phyloP scores from a whole-genome alignment of 257 asterid species.

The Fraxinus anomala region DNA sequence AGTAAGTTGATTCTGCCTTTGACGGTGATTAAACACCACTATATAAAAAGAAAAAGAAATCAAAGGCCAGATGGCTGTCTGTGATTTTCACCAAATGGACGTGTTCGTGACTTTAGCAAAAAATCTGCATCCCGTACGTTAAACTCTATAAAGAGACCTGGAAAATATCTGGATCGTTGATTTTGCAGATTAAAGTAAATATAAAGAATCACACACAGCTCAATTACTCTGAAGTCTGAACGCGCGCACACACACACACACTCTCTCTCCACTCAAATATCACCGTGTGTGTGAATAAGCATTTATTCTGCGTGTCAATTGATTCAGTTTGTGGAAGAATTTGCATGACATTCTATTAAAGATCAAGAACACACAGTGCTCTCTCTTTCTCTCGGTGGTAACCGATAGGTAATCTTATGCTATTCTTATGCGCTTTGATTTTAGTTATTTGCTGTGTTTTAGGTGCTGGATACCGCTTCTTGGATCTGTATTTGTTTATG shows the following conservation, averaged over 20 bases:
- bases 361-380: neutral
- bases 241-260: too few relatives aligned
- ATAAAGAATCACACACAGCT: constrained; percentile 18
- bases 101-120: neutral
- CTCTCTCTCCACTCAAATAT: neutral
- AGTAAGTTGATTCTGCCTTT: neutral
- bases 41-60: neutral
- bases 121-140: neutral
- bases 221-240: constrained; percentile 12
- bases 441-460: neutral
- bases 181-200: neutral
- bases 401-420: constrained; percentile 14
- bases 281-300: neutral
- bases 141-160: neutral
- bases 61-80: neutral
- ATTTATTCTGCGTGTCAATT: neutral
- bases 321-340: neutral
- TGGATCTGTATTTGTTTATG: constrained; percentile 32
- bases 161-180: neutral
- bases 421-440: constrained; percentile 5
- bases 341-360: constrained; percentile 29
- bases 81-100: neutral
- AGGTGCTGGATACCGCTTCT: neutral
- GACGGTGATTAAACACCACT: neutral
- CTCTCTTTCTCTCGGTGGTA: neutral